Evolutionary conservation across 129 eudicot genomes (phyloP).

Genomic region (Tanacetum coccineum): DNA sequence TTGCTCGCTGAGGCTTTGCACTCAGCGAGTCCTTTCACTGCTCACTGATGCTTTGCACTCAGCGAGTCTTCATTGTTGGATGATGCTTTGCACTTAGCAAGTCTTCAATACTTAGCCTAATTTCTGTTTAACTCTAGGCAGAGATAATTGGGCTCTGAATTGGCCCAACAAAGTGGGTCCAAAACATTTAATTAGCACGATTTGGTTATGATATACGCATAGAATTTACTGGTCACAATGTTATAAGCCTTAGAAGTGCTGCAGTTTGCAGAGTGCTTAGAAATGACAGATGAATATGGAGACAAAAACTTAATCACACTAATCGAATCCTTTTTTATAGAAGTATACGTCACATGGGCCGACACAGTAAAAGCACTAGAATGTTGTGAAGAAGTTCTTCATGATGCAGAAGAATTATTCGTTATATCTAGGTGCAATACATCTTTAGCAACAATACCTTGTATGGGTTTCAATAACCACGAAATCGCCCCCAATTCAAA

Average conservation of each 20-base stretch:
- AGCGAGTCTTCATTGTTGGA: too few species aligned
- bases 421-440: slow-evolving; percentile 65
- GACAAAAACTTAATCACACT: slow-evolving; percentile 66
- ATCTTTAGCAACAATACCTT: slow-evolving; percentile 67
- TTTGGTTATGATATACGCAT: slow-evolving; percentile 67
- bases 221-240: slow-evolving; percentile 64
- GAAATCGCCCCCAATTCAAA: too few species aligned
- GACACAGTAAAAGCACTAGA: slow-evolving; percentile 79
- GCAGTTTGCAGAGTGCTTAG: slow-evolving; percentile 69
- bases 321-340: slow-evolving; percentile 56
- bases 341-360: slow-evolving; percentile 57
- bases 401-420: slow-evolving; percentile 64
- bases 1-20: too few species aligned
- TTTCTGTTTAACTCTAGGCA: too few species aligned
- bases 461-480: slow-evolving; percentile 47
- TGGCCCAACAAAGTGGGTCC: too few species aligned
- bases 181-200: too few species aligned
- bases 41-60: too few species aligned
- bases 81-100: too few species aligned
- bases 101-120: too few species aligned
- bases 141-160: too few species aligned
- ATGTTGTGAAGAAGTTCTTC: slow-evolving; percentile 66
- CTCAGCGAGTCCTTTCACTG: too few species aligned
- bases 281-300: slow-evolving; percentile 72
- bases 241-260: slow-evolving; percentile 68